Evolutionary conservation across 306 rosid species (phyloP).

Genomic region (Ormosia semicastrata): DNA sequence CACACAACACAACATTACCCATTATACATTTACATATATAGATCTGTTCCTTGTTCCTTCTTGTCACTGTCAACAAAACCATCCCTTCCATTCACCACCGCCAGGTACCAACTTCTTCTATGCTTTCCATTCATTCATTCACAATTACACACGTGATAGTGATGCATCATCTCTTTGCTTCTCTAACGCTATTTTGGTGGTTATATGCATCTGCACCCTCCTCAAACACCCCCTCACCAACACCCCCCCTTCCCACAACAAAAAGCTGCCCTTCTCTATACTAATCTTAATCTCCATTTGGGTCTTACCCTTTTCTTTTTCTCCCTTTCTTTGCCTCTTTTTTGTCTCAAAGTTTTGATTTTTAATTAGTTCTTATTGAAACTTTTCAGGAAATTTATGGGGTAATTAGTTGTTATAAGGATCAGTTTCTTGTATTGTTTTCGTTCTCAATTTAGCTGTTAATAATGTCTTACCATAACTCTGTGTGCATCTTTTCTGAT

Average conservation of each 20-base stretch:
- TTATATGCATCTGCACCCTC: background rate
- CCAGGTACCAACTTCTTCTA: constrained; percentile 26
- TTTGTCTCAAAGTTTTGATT: constrained; percentile 11
- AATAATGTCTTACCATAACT: background rate
- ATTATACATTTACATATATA: background rate
- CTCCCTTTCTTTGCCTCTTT: background rate
- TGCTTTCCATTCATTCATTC: constrained; percentile 4
- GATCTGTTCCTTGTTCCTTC: constrained; percentile 16
- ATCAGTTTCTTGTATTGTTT: background rate
- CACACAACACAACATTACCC: background rate
- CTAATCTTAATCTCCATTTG: constrained; percentile 17
- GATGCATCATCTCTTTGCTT: constrained; percentile 16
- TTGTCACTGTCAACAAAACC: constrained; percentile 2
- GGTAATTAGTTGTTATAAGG: constrained; percentile 15
- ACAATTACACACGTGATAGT: background rate
- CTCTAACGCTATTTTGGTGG: background rate
- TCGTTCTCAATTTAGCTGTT: constrained; percentile 5
- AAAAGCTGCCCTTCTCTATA: background rate
- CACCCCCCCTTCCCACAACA: background rate
- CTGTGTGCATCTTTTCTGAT: background rate
- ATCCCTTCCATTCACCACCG: background rate
- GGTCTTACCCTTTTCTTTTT: constrained; percentile 22
- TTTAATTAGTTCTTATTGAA: constrained; percentile 13
- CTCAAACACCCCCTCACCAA: background rate
- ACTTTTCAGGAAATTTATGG: background rate